Evolutionary conservation across 2,329 filamentous ascomycete genomes (phyloP), one percentile per base, ranked within the genome.

Genomic region (Botrytis sinoallii): DNA sequence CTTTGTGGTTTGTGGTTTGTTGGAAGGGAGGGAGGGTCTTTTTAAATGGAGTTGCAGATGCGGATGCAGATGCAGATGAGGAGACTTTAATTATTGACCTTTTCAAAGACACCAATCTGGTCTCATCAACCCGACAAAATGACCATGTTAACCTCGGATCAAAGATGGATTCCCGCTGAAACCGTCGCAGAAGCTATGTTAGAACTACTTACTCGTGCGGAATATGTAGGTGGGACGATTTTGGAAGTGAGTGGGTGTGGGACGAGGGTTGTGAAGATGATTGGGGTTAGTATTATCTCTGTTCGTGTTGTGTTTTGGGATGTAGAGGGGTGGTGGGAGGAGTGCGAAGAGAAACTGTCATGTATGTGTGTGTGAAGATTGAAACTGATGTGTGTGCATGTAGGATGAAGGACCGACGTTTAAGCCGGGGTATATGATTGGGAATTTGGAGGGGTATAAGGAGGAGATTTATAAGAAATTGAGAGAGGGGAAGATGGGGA

Each of bases 171-270:
- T 1, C 81, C 82, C 0, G 80, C 84, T 0, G 73, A 82, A 3
- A 82, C 83, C 71, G 83, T 85, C 0, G 85, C 85, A 1, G 42
- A 67, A 35, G 70, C 63, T 9, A 72, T 72, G 48, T 25, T 67
- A 4, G 70, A 59, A 29, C 20, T 82, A 22, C 77, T 83, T 1
- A 81, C 84, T 72, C 77, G 79, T 0, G 79, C 79, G 0, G 75
- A 79, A 4, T 73, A 82, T 32, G 77, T 78, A 0, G 84, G 84
- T 10, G 85, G 85, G 0, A 83, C 83, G 0, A 76, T 86, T 0
- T 64, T 86, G 2, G 85, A 86, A 75, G 81, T 86, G 14, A 83
- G 81, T 40, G 61, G 70, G 38, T 38, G 22, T 68, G 48, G 0
- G 79, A 79, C 64, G 74, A 80, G 0, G 74, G 76, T 72, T 48